Base-by-base conservation (phyloP, 805 yeast genomes). In the Yamadazyma laniorum region DNA sequence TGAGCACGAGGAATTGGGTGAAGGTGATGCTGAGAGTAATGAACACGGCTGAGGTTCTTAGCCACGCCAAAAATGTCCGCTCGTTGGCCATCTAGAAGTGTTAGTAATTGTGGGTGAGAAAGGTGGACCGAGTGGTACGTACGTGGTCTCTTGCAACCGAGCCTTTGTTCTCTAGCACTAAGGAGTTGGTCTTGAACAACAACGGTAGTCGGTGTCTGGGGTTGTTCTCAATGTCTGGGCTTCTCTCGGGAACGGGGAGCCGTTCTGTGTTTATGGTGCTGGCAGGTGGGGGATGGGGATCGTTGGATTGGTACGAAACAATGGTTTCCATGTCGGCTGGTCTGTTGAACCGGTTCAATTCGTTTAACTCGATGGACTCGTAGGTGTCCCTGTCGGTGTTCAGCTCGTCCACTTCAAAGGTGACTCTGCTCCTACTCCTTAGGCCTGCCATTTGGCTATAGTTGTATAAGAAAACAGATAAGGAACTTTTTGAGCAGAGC, bases 121-220 rank as follows among this genome's bases (percentile, higher is more conserved):
- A n/a, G 25, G 15, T 21, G 23, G 23, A 21, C 9, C 23, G 15
- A 6, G 11, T 27, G 39, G 11, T 34, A 57, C 62, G 29, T 55
- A 58, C 59, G 39, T 66, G 70, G 47, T 66, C 72, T 34, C 70
- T 48, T 3, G 72, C 72, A 5, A 58, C 62, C 14, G 65, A 54
- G 12, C 63, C 65, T 8, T 44, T 42, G 40, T 65, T 66, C 11
- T 55, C 51, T 2, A 64, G 41, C 3, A 48, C 26, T 9, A 40
- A 3, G 18, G 40, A 35, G 12, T 29, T 34, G 32, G 22, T n/a
- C n/a, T n/a, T n/a, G n/a, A n/a, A n/a, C n/a, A n/a, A n/a, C n/a
- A n/a, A n/a, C n/a, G n/a, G n/a, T n/a, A n/a, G n/a, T n/a, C n/a
- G n/a, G n/a, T n/a, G n/a, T n/a, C n/a, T n/a, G n/a, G n/a, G n/a